These are phyloP conservation scores for Thielaviopsis cerberus DNA, from an alignment of 2,329 filamentous ascomycete species.

Conservation along the genomic window DNA sequence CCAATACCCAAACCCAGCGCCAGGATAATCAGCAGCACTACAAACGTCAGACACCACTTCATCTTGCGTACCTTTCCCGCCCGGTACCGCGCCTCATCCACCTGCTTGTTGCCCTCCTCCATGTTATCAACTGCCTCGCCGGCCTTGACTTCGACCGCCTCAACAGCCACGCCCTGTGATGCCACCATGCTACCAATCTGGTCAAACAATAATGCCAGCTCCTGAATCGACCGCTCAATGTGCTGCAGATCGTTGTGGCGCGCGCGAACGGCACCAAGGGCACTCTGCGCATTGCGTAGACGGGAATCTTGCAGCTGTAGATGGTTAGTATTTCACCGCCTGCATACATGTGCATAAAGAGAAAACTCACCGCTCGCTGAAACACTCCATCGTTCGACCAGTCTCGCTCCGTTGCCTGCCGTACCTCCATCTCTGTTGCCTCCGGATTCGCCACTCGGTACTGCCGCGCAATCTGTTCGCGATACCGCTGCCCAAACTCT, in stretches of 20 bases:
- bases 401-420: constrained; percentile 48
- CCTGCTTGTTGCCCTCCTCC: constrained; percentile 34
- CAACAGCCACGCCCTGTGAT: constrained; percentile 47
- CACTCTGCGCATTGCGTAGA: constrained; percentile 15
- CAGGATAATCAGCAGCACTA: constrained; percentile 40
- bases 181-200: constrained; percentile 59
- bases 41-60: constrained; percentile 58
- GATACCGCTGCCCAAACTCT: constrained; percentile 50
- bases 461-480: constrained; percentile 62
- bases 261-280: constrained; percentile 61
- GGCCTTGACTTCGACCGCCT: constrained; percentile 45
- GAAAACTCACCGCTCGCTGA: constrained; percentile 53
- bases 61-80: constrained; percentile 51
- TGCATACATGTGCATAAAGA: background rate
- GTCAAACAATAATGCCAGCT: constrained; percentile 52
- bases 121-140: constrained; percentile 47
- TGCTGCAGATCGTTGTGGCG: constrained; percentile 69
- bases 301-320: constrained; percentile 5
- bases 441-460: constrained; percentile 69
- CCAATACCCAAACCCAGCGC: constrained; percentile 36
- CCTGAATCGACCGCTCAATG: constrained; percentile 56
- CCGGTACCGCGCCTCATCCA: constrained; percentile 48
- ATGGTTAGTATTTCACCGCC: constrained; percentile 1
- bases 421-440: constrained; percentile 54
- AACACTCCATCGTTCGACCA: constrained; percentile 68